These are phyloP conservation scores for Neoscytalidium dimidiatum DNA, from an alignment of 2,329 filamentous ascomycete genomes.

Conservation along the genomic window DNA sequence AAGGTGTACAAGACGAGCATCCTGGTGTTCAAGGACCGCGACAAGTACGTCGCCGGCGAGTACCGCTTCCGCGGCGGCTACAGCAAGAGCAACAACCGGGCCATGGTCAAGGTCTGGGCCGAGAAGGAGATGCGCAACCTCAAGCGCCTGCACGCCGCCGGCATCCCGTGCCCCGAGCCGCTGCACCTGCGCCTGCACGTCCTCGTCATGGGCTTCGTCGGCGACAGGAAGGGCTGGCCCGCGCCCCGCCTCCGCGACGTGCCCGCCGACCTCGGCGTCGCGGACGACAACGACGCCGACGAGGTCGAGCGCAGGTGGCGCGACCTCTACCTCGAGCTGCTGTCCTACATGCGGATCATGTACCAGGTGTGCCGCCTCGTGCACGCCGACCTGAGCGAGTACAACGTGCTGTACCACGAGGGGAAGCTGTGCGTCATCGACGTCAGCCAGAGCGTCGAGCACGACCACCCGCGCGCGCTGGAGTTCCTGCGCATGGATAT, in stretches of 20 bases:
- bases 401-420: constrained; percentile 92
- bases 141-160: constrained; percentile 77
- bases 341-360: constrained; percentile 88
- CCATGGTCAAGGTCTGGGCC: constrained; percentile 98
- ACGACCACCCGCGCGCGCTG: constrained; percentile 87
- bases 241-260: constrained; percentile 89
- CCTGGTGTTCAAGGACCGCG: constrained; percentile 94
- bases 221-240: constrained; percentile 81
- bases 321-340: constrained; percentile 75
- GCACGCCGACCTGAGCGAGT: constrained; percentile 96
- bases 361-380: constrained; percentile 92
- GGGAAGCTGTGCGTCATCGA: constrained; percentile 89
- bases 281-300: constrained; percentile 51
- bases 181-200: constrained; percentile 90
- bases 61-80: constrained; percentile 88
- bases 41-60: constrained; percentile 93
- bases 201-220: constrained; percentile 90
- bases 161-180: constrained; percentile 88
- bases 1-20: constrained; percentile 99
- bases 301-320: constrained; percentile 70
- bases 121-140: constrained; percentile 98
- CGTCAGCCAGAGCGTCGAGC: constrained; percentile 95
- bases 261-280: constrained; percentile 64
- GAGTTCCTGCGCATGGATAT: constrained; percentile 98
- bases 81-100: constrained; percentile 90